Conservation (phyloP, 306 rosid species). For the Senna tora region DNA sequence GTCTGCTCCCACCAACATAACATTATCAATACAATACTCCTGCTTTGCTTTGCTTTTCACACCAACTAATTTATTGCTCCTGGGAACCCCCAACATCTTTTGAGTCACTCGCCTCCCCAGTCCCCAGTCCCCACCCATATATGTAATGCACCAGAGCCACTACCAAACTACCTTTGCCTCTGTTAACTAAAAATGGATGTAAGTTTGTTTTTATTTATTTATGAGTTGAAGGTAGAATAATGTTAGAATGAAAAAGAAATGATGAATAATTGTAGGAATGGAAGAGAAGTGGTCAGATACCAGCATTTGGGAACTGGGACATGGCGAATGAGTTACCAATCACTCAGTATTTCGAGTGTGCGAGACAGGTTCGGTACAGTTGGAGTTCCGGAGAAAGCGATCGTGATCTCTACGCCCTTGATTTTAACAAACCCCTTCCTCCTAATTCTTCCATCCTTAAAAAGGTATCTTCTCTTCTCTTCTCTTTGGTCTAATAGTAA, state of each 20-base stretch:
- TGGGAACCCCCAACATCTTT: neutral
- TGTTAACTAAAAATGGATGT: slow-evolving; percentile 35
- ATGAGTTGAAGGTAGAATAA: neutral
- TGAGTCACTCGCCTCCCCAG: neutral
- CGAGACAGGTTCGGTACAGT: slow-evolving; percentile 81
- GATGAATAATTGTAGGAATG: slow-evolving; percentile 39
- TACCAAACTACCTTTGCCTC: neutral
- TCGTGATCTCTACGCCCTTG: slow-evolving; percentile 64
- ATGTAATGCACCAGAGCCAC: neutral
- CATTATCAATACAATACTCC: too few relatives aligned
- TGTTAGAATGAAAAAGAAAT: neutral
- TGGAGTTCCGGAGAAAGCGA: slow-evolving; percentile 77
- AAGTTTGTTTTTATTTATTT: neutral
- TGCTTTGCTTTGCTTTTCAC: too few relatives aligned
- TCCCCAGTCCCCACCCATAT: slow-evolving; percentile 14
- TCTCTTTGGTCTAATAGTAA: too few relatives aligned
- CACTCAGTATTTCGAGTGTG: slow-evolving; percentile 88
- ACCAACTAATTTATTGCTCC: slow-evolving; percentile 43
- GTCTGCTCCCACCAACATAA: slow-evolving; percentile 6
- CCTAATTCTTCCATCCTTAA: slow-evolving; percentile 32
- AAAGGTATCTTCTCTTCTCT: slow-evolving; percentile 58
- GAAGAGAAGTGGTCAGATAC: slow-evolving; percentile 78
- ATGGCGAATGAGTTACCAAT: slow-evolving; percentile 77
- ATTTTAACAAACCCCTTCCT: slow-evolving; percentile 46
- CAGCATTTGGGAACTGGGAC: slow-evolving; percentile 96